These are phyloP conservation scores for Phytophthora kernoviae DNA, from an alignment of 352 stramenopile species.

Conservation along the genomic window DNA sequence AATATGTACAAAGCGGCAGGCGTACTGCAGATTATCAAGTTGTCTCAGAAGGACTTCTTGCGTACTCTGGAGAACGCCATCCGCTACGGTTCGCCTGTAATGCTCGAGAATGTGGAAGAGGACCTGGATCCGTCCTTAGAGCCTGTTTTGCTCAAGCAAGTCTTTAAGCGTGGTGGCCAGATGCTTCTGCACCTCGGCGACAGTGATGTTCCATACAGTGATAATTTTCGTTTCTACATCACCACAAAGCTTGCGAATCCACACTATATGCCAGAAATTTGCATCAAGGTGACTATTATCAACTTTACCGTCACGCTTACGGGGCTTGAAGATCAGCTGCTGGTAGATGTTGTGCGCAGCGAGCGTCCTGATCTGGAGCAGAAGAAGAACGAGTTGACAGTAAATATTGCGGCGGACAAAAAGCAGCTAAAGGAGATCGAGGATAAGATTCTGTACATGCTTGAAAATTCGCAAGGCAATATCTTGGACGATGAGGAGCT, in stretches of 20 bases:
- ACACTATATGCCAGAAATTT: slow-evolving; percentile 95
- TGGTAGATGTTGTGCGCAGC: slow-evolving; percentile 93
- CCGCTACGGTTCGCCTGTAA: slow-evolving; percentile 88
- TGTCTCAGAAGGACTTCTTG: slow-evolving; percentile 92
- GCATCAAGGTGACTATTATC: slow-evolving; percentile 95
- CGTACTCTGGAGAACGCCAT: slow-evolving; percentile 93
- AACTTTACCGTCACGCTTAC: slow-evolving; percentile 95
- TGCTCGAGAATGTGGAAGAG: slow-evolving; percentile 95
- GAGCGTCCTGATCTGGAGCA: slow-evolving; percentile 92
- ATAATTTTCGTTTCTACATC: slow-evolving; percentile 94
- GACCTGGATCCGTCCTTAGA: slow-evolving; percentile 93
- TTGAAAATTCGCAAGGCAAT: slow-evolving; percentile 93
- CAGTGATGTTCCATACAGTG: slow-evolving; percentile 91
- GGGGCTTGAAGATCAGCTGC: slow-evolving; percentile 92
- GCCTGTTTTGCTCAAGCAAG: slow-evolving; percentile 92
- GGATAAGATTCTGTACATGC: slow-evolving; percentile 94
- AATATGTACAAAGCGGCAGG: slow-evolving; percentile 89
- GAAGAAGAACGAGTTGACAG: slow-evolving; percentile 92
- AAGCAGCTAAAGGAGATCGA: slow-evolving; percentile 94
- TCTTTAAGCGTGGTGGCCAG: slow-evolving; percentile 93
- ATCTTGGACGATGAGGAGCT: slow-evolving; percentile 95
- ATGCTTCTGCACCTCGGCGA: slow-evolving; percentile 91
- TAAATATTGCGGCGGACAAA: slow-evolving; percentile 93
- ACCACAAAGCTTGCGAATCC: slow-evolving; percentile 95
- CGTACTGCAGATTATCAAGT: slow-evolving; percentile 92